Evolutionary conservation across 108 stramenopile species (phyloP).

Genomic region (Stephanodiscus minutulus): DNA sequence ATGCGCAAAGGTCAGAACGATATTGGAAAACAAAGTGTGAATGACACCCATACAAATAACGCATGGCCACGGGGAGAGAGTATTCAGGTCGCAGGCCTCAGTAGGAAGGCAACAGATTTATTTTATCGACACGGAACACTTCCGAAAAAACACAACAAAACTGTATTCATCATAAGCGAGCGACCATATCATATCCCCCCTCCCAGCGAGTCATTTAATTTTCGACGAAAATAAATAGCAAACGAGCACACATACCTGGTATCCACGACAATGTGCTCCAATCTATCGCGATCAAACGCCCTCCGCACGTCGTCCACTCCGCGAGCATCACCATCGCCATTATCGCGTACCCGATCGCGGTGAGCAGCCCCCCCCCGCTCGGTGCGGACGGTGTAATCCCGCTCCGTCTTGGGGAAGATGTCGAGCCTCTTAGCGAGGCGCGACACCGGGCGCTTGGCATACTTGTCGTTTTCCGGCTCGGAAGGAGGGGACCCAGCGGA

Average conservation of each 20-base stretch:
- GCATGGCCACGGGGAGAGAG: too few species aligned
- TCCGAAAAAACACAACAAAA: not conserved
- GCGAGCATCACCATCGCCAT: slow-evolving; percentile 63
- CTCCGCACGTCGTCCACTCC: slow-evolving; percentile 60
- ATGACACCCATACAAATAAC: too few species aligned
- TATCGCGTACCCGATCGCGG: slow-evolving; percentile 57
- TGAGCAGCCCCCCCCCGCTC: slow-evolving; percentile 65
- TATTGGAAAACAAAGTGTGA: too few species aligned
- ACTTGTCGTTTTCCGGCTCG: slow-evolving; percentile 32
- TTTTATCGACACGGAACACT: slow-evolving; percentile 4
- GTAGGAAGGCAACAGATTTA: slow-evolving; percentile 13
- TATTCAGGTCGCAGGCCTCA: slow-evolving; percentile 6
- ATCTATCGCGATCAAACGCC: slow-evolving; percentile 46
- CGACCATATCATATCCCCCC: not conserved
- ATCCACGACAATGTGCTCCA: slow-evolving; percentile 76
- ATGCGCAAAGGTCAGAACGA: too few species aligned
- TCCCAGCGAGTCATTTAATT: not conserved
- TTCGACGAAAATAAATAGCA: not conserved
- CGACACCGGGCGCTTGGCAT: slow-evolving; percentile 28
- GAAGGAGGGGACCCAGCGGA: too few species aligned
- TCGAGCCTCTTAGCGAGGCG: slow-evolving; percentile 60
- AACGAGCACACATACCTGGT: slow-evolving; percentile 48
- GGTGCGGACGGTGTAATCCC: slow-evolving; percentile 73
- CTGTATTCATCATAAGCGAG: slow-evolving; percentile 8
- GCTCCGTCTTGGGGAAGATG: slow-evolving; percentile 84